Evolutionary conservation across 352 stramenopile species (phyloP).

Genomic region (Halophytophthora batemanensis): DNA sequence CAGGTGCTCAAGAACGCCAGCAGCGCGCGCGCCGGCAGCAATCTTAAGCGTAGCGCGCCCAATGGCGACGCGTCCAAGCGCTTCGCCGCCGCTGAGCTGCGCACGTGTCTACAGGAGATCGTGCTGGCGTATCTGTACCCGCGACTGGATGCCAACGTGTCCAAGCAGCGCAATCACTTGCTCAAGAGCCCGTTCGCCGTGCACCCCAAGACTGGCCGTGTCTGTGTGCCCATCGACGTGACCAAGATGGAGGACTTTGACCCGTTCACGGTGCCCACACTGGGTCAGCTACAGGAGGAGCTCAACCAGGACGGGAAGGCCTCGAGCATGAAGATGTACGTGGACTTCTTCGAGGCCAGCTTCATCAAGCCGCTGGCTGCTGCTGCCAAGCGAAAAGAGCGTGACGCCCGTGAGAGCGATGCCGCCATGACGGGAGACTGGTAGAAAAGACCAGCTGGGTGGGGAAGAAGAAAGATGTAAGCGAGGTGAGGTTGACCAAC

Average conservation of each 20-base stretch:
- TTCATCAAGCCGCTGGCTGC: constrained; percentile 70
- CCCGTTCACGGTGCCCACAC: constrained; percentile 82
- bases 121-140: constrained; percentile 97
- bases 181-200: constrained; percentile 99
- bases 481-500: constrained; percentile 2
- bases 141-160: constrained; percentile 99
- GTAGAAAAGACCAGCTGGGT: constrained; percentile 25
- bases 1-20: constrained; percentile 48
- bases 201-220: constrained; percentile 96
- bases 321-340: constrained; percentile 73
- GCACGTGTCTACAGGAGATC: constrained; percentile 93
- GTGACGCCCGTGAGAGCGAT: constrained; percentile 56
- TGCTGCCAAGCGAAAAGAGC: constrained; percentile 69
- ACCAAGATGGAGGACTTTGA: constrained; percentile 83
- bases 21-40: constrained; percentile 42
- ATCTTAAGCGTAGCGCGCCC: constrained; percentile 38
- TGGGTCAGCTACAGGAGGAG: constrained; percentile 78
- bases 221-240: constrained; percentile 96
- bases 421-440: constrained; percentile 81
- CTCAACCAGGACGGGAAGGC: constrained; percentile 58
- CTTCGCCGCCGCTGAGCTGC: constrained; percentile 58
- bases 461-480: constrained; percentile 7
- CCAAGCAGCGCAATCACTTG: constrained; percentile 99
- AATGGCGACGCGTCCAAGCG: constrained; percentile 51
- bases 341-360: constrained; percentile 66